These are phyloP conservation scores for Ganoderma meredithae DNA, from an alignment of 1,284 basidiomycete genomes.

Conservation along the genomic window DNA sequence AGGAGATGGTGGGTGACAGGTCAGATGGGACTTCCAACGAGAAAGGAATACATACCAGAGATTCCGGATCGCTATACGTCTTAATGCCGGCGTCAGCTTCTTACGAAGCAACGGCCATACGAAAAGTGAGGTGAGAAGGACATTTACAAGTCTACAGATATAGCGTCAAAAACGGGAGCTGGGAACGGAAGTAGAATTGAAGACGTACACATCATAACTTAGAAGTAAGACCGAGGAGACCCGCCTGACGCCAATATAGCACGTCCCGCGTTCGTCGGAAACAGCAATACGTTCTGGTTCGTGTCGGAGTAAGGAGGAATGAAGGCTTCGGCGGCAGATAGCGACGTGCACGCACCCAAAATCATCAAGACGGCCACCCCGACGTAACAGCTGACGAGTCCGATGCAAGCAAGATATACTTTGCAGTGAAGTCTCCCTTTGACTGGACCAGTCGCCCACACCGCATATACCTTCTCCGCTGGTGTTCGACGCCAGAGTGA, in stretches of 20 bases:
- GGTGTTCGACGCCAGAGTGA: constrained; percentile 14
- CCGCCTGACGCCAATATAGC: constrained; percentile 52
- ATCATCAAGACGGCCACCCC: constrained; percentile 44
- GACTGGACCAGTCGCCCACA: constrained; percentile 38
- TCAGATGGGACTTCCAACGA: background rate
- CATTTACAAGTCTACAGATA: constrained; percentile 45
- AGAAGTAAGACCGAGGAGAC: constrained; percentile 50
- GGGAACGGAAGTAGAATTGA: constrained; percentile 1
- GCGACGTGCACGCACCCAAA: constrained; percentile 37
- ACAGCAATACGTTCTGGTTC: constrained; percentile 45
- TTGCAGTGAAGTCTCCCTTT: constrained; percentile 40
- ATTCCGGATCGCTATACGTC: constrained; percentile 49
- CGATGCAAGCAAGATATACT: constrained; percentile 45
- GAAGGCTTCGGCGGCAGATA: background rate
- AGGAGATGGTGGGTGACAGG: no score
- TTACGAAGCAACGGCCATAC: constrained; percentile 52
- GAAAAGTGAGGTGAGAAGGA: constrained; percentile 55
- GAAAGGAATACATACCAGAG: constrained; percentile 43
- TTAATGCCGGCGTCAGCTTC: constrained; percentile 43
- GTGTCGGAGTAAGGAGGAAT: constrained; percentile 1
- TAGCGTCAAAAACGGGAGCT: background rate
- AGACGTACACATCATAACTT: constrained; percentile 48
- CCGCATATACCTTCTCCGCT: constrained; percentile 48
- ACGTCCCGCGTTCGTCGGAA: constrained; percentile 45
- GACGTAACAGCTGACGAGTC: constrained; percentile 43